Base-by-base conservation (phyloP, 441 rosid genomes). In the Brassica balearica region DNA sequence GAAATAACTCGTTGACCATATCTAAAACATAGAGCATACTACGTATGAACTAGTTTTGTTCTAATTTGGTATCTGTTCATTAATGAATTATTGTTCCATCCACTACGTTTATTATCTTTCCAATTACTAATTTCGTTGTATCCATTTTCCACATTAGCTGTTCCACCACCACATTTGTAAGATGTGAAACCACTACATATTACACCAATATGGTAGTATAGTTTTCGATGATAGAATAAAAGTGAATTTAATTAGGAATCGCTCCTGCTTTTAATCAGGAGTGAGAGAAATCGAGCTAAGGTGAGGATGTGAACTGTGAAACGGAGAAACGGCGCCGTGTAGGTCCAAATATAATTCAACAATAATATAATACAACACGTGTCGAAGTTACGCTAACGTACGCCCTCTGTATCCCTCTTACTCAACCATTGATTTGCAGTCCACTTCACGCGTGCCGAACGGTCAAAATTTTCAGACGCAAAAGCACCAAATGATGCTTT, bases 401-500 rank as follows among this genome's bases (percentile, higher is more conserved):
- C 69, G 73, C 81, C 51, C 0, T 7, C 22, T 15, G 8, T 19
- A 6, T 36, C 1, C 23, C 70, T 62, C 60, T 55, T 69, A 64
- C 76, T 74, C 65, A 80, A 48, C 66, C 55, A 75, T 61, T 58
- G 62, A 58, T 19, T 58, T 58, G 62, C 62, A 12, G 62, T 58
- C 62, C 62, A 58, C 27, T 19, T 58, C 62, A 58, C 62, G 62
- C 62, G 25, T 58, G 62, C 62, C 27, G 11, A 58, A 25, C 27
- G 62, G 62, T 58, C 27, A 58, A 58, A 58, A 19, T 8, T 58
- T 56, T 19, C 62, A 58, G 62, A 58, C 62, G 62, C 62, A 19
- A 58, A 58, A 58, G 62, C 62, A 58, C 25, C 62, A 19, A 58
- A 58, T 58, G 5, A 8, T 19, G 61, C 25, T 56, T 56, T 56